Conservation (phyloP, 345 rosid genomes). For the Hirschfeldia incana region DNA sequence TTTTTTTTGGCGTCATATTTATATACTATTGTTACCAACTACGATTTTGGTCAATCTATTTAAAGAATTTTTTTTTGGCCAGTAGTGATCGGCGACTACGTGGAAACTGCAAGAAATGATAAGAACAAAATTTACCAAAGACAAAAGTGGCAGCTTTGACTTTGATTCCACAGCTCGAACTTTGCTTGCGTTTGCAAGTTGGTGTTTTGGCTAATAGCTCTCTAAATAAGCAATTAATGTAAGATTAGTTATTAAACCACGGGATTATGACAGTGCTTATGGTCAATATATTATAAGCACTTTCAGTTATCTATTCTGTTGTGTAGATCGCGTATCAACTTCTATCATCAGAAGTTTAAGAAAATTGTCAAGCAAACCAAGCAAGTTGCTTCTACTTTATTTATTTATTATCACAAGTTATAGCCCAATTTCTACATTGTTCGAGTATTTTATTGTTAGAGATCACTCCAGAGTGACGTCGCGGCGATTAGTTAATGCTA, state of each 20-base stretch:
- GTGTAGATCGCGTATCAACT: slow-evolving; percentile 30
- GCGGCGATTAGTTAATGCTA: not conserved
- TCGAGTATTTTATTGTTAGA: slow-evolving; percentile 21
- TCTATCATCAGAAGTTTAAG: not conserved
- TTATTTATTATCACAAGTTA: not conserved
- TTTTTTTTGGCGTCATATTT: not conserved
- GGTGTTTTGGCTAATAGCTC: slow-evolving; percentile 9
- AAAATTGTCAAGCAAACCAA: slow-evolving; percentile 15
- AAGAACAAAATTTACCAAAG: slow-evolving; percentile 19
- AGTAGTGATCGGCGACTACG: slow-evolving; percentile 13
- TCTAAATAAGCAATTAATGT: slow-evolving; percentile 5
- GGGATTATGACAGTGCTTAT: slow-evolving; percentile 17
- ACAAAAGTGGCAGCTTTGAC: slow-evolving; percentile 37
- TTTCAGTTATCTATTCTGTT: slow-evolving; percentile 23
- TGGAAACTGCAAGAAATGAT: slow-evolving; percentile 29
- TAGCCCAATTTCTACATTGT: slow-evolving; percentile 9
- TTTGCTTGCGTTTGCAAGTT: slow-evolving; percentile 19
- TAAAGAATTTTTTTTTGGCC: not conserved
- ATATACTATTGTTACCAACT: slow-evolving; percentile 17
- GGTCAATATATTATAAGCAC: slow-evolving; percentile 32
- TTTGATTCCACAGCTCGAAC: slow-evolving; percentile 25
- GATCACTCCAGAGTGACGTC: slow-evolving; percentile 19
- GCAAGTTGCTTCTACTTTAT: slow-evolving; percentile 31
- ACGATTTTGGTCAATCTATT: slow-evolving; percentile 23
- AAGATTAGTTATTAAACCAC: slow-evolving; percentile 27